phyloP scores from a whole-genome alignment of 176 grass and related monocot species.

The Typha latifolia region DNA sequence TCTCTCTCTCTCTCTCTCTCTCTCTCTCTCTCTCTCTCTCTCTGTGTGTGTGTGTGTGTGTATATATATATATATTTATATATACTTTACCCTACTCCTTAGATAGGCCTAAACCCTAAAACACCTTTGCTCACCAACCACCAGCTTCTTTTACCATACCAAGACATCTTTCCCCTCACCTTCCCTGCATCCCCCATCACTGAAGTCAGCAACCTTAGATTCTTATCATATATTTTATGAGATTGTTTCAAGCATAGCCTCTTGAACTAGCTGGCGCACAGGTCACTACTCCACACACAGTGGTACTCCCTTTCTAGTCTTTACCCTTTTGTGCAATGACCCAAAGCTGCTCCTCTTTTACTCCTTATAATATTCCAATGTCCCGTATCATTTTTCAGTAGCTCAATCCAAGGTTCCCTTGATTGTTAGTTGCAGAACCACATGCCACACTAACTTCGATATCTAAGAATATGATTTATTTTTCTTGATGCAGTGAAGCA shows the following conservation, averaged over 20 bases:
- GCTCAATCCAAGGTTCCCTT: not conserved
- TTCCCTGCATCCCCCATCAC: not conserved
- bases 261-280: not conserved
- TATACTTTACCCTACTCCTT: not conserved
- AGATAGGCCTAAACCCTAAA: not conserved
- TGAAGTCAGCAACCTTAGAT: constrained; percentile 2
- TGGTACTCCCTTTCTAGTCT: not conserved
- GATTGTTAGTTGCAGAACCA: not conserved
- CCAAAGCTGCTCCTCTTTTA: constrained; percentile 5
- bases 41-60: no score
- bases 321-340: constrained; percentile 1
- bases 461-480: no score
- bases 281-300: not conserved
- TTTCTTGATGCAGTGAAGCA: no score
- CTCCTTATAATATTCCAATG: not conserved
- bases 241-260: not conserved
- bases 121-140: not conserved
- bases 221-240: not conserved
- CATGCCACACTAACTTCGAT: not conserved
- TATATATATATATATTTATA: no score
- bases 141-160: not conserved
- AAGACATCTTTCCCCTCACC: not conserved
- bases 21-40: no score
- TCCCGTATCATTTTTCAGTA: not conserved
- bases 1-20: no score